Percentiles rank a stretch among this genome's conserved stretches.
Evolutionary conservation across 2,329 filamentous ascomycete genomes (phyloP).

Genomic region (Cladobotryum protrusum): DNA sequence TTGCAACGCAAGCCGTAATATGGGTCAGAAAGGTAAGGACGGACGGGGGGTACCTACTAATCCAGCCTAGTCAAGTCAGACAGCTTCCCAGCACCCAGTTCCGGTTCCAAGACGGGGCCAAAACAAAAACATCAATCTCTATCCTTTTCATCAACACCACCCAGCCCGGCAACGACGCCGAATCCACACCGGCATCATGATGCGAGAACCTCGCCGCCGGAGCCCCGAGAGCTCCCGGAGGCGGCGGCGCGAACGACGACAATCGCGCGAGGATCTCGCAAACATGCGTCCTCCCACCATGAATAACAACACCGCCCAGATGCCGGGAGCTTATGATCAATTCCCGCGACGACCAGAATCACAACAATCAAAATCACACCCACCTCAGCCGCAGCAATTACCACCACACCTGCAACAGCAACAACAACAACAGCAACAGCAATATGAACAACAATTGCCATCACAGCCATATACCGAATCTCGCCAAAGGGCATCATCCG

Average conservation of each 20-base stretch:
- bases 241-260: slow-evolving; percentile 34
- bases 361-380: slow-evolving; percentile 11
- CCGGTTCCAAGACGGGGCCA: slow-evolving; percentile 1
- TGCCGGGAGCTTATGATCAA: slow-evolving; percentile 3
- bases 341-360: background rate
- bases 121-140: slow-evolving; percentile 8
- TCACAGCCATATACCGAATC: slow-evolving; percentile 6
- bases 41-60: slow-evolving; percentile 3
- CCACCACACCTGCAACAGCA: slow-evolving; percentile 9
- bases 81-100: background rate
- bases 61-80: slow-evolving; percentile 8
- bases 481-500: slow-evolving; percentile 25
- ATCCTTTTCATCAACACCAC: background rate
- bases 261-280: slow-evolving; percentile 24
- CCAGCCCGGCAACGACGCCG: slow-evolving; percentile 10
- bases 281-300: slow-evolving; percentile 12
- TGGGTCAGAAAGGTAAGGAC: slow-evolving; percentile 10
- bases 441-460: background rate
- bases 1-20: background rate
- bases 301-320: slow-evolving; percentile 10
- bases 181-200: slow-evolving; percentile 37
- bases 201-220: slow-evolving; percentile 50
- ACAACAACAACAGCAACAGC: slow-evolving; percentile 10
- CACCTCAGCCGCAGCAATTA: background rate
- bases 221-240: slow-evolving; percentile 51